These are phyloP conservation scores for Schizophyllum amplum DNA, from an alignment of 1,284 basidiomycete species.

Conservation along the genomic window DNA sequence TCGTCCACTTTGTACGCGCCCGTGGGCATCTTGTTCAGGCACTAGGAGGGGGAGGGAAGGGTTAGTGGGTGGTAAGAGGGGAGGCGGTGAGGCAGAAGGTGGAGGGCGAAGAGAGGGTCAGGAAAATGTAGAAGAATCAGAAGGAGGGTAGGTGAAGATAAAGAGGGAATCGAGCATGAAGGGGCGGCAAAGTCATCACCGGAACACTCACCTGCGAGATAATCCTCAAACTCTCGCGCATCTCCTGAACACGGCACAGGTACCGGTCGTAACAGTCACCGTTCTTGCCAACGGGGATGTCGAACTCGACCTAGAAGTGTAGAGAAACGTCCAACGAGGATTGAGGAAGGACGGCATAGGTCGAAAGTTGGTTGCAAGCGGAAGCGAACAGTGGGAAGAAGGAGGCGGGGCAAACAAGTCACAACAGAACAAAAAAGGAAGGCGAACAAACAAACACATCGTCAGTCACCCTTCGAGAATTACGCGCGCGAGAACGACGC, in stretches of 20 bases:
- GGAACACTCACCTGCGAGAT: slow-evolving; percentile 61
- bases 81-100: too few species aligned
- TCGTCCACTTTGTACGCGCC: slow-evolving; percentile 95
- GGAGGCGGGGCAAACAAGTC: background rate
- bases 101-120: background rate
- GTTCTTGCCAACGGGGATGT: slow-evolving; percentile 92
- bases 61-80: background rate
- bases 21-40: slow-evolving; percentile 94
- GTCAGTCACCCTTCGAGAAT: too few species aligned
- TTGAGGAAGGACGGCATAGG: background rate
- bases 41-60: slow-evolving; percentile 43
- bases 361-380: too few species aligned
- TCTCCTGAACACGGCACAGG: slow-evolving; percentile 96
- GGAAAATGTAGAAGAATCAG: background rate
- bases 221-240: slow-evolving; percentile 91
- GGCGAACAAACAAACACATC: too few species aligned
- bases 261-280: slow-evolving; percentile 98
- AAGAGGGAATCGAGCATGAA: background rate
- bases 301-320: slow-evolving; percentile 82
- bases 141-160: background rate
- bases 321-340: background rate
- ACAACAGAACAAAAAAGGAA: background rate
- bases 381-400: background rate
- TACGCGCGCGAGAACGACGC: too few species aligned
- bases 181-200: background rate